phyloP scores from a whole-genome alignment of 768 basidiomycete species.

The Kwoniella pini region DNA sequence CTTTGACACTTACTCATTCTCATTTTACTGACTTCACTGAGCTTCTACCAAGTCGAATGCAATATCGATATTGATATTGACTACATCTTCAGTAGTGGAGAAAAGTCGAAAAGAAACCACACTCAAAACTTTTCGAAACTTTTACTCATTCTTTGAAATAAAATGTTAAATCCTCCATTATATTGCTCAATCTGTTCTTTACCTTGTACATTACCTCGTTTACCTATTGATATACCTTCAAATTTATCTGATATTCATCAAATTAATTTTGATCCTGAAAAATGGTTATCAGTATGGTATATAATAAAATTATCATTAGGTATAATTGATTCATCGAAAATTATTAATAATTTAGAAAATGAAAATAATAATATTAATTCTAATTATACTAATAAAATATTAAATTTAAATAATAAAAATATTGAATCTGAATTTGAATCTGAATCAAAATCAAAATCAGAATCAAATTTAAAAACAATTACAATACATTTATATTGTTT shows the following conservation, averaged over 20 bases:
- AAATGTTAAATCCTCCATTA: slow-evolving; percentile 5
- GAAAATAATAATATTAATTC: neutral
- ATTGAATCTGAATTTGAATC: neutral
- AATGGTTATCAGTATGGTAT: slow-evolving; percentile 14
- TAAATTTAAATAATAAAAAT: no score
- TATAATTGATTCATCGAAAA: slow-evolving; percentile 7
- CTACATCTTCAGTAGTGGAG: no score
- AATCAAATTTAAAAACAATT: slow-evolving; percentile 1
- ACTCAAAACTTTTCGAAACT: no score
- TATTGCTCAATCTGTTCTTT: slow-evolving; percentile 32
- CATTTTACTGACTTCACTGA: no score
- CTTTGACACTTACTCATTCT: no score
- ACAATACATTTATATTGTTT: slow-evolving; percentile 34
- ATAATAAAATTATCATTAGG: slow-evolving; percentile 2
- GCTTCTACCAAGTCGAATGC: no score
- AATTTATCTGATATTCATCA: neutral
- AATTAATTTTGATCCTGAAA: neutral
- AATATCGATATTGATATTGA: no score
- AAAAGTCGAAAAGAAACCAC: no score
- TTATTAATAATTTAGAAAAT: neutral
- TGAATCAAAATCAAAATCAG: neutral
- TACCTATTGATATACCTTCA: neutral
- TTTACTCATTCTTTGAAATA: no score
- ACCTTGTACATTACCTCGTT: slow-evolving; percentile 26
- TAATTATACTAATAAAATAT: neutral